These are phyloP conservation scores for Kwoniella mangroviensis DNA, from an alignment of 768 basidiomycete species.

Conservation along the genomic window DNA sequence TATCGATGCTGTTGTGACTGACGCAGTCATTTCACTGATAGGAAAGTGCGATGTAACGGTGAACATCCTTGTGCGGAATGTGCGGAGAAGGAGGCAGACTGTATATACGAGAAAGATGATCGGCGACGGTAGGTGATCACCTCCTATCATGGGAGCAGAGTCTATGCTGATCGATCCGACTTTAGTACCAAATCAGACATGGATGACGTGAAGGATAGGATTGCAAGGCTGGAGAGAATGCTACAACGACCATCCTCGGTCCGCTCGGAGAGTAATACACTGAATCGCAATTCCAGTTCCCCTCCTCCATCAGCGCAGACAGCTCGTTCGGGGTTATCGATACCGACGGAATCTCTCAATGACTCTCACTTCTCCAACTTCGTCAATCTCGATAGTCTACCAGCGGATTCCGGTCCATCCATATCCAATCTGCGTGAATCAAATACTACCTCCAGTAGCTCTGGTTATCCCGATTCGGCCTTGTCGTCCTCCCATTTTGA, in stretches of 20 bases:
- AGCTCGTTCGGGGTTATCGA: not conserved
- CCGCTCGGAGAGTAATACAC: not conserved
- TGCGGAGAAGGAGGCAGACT: not conserved
- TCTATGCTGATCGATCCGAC: not conserved
- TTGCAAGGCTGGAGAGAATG: constrained; percentile 1
- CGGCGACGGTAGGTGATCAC: constrained; percentile 1
- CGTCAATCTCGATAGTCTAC: not conserved
- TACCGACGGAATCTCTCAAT: not conserved
- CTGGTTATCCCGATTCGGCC: not conserved
- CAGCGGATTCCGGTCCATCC: not conserved
- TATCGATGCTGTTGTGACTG: too few relatives aligned
- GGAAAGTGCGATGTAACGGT: constrained; percentile 5
- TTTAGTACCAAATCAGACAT: constrained; percentile 5
- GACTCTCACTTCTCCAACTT: not conserved
- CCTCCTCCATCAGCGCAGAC: not conserved
- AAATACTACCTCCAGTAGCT: too few relatives aligned
- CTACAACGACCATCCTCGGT: not conserved
- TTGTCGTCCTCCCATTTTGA: not conserved
- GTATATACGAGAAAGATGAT: constrained; percentile 11
- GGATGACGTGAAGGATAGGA: not conserved
- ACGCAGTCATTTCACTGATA: not conserved
- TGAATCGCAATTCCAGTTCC: not conserved
- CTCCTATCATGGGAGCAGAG: not conserved
- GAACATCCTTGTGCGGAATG: not conserved
- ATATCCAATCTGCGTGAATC: not conserved